Percentiles rank a stretch among this genome's conserved stretches.
These are phyloP conservation scores for Obelidium mucronatum DNA, from an alignment of 192 early-diverging fungal genomes.

Conservation along the genomic window DNA sequence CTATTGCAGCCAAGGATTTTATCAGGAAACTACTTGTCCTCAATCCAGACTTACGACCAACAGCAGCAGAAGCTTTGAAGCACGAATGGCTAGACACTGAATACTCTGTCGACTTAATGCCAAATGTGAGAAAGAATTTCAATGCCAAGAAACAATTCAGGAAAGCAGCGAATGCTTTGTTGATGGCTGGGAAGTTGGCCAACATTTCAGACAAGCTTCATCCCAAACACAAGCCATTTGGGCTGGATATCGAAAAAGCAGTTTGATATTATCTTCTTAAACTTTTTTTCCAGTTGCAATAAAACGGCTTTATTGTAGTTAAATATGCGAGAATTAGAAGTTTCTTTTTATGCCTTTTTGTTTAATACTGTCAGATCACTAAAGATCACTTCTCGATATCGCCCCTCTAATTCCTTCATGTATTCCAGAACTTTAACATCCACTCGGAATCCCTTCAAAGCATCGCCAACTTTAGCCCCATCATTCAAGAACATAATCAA, in stretches of 20 bases:
- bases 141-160: slow-evolving; percentile 73
- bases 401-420: slow-evolving; percentile 49
- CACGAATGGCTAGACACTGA: slow-evolving; percentile 55
- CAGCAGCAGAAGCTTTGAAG: slow-evolving; percentile 49
- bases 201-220: too few species aligned
- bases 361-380: too few species aligned
- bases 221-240: too few species aligned
- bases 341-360: too few species aligned
- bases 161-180: slow-evolving; percentile 40
- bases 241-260: too few species aligned
- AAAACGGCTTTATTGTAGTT: too few species aligned
- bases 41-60: slow-evolving; percentile 72
- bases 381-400: slow-evolving; percentile 45
- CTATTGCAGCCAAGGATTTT: slow-evolving; percentile 81
- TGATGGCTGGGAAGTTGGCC: background rate
- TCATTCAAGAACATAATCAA: slow-evolving; percentile 48
- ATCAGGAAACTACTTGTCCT: slow-evolving; percentile 70
- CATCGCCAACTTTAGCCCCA: slow-evolving; percentile 1
- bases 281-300: too few species aligned
- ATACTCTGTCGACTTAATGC: slow-evolving; percentile 57
- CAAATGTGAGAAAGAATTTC: slow-evolving; percentile 69
- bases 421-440: slow-evolving; percentile 34
- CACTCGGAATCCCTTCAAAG: slow-evolving; percentile 31
- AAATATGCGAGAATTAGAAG: too few species aligned
- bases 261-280: too few species aligned